Conservation (phyloP, 371 early-diverging fungal genomes). For the Amoeboaphelidium occidentale region DNA sequence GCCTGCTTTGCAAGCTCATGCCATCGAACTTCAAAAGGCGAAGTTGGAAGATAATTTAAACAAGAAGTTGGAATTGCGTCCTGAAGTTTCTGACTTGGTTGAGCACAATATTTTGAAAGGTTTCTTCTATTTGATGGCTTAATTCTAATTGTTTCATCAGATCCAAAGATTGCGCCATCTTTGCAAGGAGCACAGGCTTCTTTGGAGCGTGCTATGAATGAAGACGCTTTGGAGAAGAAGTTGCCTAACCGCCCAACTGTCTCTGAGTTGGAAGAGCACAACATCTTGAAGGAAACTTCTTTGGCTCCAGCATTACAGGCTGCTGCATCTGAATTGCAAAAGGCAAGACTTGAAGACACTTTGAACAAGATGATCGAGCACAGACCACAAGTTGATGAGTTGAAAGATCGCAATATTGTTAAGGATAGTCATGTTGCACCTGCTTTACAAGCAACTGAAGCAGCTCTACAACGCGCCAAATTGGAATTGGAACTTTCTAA, state of each 20-base stretch:
- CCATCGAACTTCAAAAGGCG: constrained; percentile 30
- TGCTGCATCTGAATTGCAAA: constrained; percentile 3
- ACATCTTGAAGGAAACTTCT: constrained; percentile 32
- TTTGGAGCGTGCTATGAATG: constrained; percentile 29
- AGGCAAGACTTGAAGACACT: not conserved
- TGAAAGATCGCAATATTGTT: no score
- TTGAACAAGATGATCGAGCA: constrained; percentile 1
- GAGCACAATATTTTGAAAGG: constrained; percentile 36
- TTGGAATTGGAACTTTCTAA: not conserved
- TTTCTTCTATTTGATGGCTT: not conserved
- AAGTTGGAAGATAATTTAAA: constrained; percentile 37
- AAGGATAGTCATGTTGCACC: constrained; percentile 24
- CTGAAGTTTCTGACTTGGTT: constrained; percentile 32
- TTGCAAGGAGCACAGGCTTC: constrained; percentile 32
- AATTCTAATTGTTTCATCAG: no score
- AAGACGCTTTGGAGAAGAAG: constrained; percentile 37
- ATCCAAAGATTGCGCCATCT: constrained; percentile 30
- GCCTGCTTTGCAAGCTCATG: constrained; percentile 32
- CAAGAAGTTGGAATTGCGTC: constrained; percentile 41
- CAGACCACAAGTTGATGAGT: not conserved
- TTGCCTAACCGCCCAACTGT: constrained; percentile 40
- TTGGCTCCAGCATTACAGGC: constrained; percentile 2
- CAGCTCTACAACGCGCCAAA: constrained; percentile 2
- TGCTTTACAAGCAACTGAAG: constrained; percentile 18
- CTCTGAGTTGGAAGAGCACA: constrained; percentile 35